A percentile compares a stretch with the other conserved stretches of the same genome.
phyloP scores from a whole-genome alignment of 2,329 filamentous ascomycete genomes.

The Curvularia verruculosa region DNA sequence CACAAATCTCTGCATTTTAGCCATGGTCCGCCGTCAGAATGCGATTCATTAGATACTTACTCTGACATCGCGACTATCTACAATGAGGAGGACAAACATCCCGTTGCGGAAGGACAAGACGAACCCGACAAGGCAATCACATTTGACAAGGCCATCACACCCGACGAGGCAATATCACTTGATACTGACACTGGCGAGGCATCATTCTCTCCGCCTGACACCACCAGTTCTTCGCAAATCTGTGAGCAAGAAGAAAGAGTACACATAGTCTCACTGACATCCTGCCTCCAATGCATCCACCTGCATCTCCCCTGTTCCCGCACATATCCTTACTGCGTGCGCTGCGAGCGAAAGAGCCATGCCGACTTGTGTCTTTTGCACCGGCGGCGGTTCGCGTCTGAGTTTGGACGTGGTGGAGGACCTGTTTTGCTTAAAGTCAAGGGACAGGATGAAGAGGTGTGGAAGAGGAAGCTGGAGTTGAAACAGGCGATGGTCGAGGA shows the following conservation, averaged over 20 bases:
- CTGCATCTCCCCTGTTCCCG: slow-evolving; percentile 37
- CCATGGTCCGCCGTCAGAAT: neutral
- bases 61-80: slow-evolving; percentile 16
- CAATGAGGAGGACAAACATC: slow-evolving; percentile 1
- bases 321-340: slow-evolving; percentile 34
- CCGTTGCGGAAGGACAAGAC: neutral
- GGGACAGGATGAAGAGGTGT: slow-evolving; percentile 19
- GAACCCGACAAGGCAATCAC: neutral
- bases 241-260: neutral
- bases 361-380: slow-evolving; percentile 31
- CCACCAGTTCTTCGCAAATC: neutral
- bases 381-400: slow-evolving; percentile 24
- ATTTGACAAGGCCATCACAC: no score
- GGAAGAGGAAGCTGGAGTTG: slow-evolving; percentile 24
- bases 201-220: neutral
- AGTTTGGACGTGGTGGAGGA: slow-evolving; percentile 8
- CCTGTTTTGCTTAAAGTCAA: slow-evolving; percentile 29
- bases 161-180: neutral
- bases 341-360: slow-evolving; percentile 31
- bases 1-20: neutral
- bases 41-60: slow-evolving; percentile 2
- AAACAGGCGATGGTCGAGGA: slow-evolving; percentile 13
- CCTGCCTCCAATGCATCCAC: slow-evolving; percentile 41
- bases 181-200: neutral
- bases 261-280: slow-evolving; percentile 31